Base-by-base conservation (phyloP, 2,329 filamentous ascomycete genomes). In the Chalara sp. region DNA sequence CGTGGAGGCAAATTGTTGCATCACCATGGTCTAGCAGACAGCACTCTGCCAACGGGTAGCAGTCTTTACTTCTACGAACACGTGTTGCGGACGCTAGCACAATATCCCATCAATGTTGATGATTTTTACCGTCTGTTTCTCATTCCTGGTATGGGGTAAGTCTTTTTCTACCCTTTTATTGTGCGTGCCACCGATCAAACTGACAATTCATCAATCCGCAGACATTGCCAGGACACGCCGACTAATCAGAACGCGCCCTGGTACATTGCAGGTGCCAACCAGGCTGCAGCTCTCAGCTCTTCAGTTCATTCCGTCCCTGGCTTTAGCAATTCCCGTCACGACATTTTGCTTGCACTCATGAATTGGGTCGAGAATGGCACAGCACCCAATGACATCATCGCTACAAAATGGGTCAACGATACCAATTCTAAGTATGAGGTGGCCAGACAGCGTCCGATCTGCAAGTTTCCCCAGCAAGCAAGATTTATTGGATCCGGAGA, bases 31-130 rank as follows among this genome's bases (percentile, higher is more conserved):
- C 29, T 54, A 5, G n/a, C 35, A 5, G 54, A 77, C 41, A 69
- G 74, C 12, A 69, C 76, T 44, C 81, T 81, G 47, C 70, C 75
- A n/a, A 73, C 73, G 0, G 72, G 73, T 0, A 70, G 74, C 31
- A 74, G 72, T n/a, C n/a, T n/a, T n/a, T n/a, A n/a, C n/a, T n/a
- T n/a, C n/a, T n/a, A n/a, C n/a, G n/a, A n/a, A n/a, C n/a, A n/a
- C n/a, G n/a, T n/a, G n/a, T n/a, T n/a, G n/a, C n/a, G n/a, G n/a
- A n/a, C n/a, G n/a, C n/a, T n/a, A n/a, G n/a, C n/a, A n/a, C n/a
- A n/a, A n/a, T n/a, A n/a, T n/a, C n/a, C n/a, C n/a, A n/a, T n/a
- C n/a, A n/a, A n/a, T n/a, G n/a, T n/a, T n/a, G n/a, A n/a, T n/a
- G n/a, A n/a, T n/a, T n/a, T n/a, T n/a, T n/a, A n/a, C n/a, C n/a